These are phyloP conservation scores for Podospora bellae-mahoneyi DNA, from an alignment of 495 filamentous ascomycete genomes.

Conservation along the genomic window DNA sequence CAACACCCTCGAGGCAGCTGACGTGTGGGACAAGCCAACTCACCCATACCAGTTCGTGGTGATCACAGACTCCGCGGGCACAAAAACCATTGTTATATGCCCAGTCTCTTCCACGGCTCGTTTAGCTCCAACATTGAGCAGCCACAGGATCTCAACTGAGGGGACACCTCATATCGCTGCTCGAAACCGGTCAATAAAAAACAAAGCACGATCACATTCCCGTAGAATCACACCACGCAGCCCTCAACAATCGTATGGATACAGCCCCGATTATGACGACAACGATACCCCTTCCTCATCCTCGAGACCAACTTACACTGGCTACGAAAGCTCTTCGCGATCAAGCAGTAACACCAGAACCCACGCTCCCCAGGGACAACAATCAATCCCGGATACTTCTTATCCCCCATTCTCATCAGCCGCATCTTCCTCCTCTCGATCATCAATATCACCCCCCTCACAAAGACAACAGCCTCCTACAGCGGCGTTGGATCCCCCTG, in stretches of 20 bases:
- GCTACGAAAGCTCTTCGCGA: not conserved
- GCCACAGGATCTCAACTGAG: not conserved
- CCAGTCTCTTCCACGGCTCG: not conserved
- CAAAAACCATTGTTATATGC: not conserved
- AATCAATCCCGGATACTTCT: not conserved
- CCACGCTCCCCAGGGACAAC: not conserved
- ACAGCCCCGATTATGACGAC: not conserved
- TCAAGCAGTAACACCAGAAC: too few relatives aligned
- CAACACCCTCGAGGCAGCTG: not conserved
- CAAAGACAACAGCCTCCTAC: not conserved
- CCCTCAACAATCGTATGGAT: not conserved
- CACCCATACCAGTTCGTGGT: not conserved
- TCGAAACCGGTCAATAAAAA: not conserved
- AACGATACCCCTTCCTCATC: not conserved
- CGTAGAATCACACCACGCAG: not conserved
- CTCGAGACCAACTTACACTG: not conserved
- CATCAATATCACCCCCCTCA: not conserved
- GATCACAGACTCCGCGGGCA: not conserved
- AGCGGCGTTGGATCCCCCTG: not conserved
- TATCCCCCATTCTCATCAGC: not conserved
- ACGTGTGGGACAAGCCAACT: not conserved
- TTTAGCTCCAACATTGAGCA: not conserved
- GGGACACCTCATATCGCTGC: not conserved
- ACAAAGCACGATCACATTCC: not conserved
- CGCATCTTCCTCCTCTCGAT: not conserved